phyloP scores from a whole-genome alignment of 257 asterid genomes.

The Primulina huaijiensis region DNA sequence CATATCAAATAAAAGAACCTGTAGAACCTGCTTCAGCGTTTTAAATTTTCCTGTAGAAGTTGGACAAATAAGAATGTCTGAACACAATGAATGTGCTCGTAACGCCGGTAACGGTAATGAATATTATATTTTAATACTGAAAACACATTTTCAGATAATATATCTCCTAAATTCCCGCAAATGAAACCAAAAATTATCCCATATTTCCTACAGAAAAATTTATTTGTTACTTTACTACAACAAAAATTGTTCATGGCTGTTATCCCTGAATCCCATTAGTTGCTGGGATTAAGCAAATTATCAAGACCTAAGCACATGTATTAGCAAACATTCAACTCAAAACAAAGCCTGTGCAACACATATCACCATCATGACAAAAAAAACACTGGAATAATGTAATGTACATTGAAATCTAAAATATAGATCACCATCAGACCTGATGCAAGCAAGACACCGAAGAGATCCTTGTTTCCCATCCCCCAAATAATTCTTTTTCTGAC shows the following conservation, averaged over 20 bases:
- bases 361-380: conserved; percentile 16
- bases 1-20: background rate
- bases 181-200: background rate
- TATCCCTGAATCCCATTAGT: conserved; percentile 8
- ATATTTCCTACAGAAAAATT: conserved; percentile 9
- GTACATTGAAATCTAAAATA: conserved; percentile 24
- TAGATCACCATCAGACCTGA: conserved; percentile 52
- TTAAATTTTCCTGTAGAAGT: background rate
- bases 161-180: background rate
- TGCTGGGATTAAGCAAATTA: conserved; percentile 14
- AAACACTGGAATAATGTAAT: conserved; percentile 3
- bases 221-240: conserved; percentile 5
- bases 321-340: background rate
- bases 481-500: conserved; percentile 57
- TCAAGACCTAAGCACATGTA: conserved; percentile 3
- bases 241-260: background rate
- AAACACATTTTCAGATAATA: background rate
- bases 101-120: background rate
- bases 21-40: background rate
- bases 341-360: background rate
- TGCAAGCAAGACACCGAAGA: conserved; percentile 66
- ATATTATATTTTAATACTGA: background rate
- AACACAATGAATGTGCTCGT: background rate
- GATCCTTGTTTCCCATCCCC: conserved; percentile 80
- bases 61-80: background rate